phyloP scores from a whole-genome alignment of 2,329 filamentous ascomycete species.

The Aphanoascus verrucosus region DNA sequence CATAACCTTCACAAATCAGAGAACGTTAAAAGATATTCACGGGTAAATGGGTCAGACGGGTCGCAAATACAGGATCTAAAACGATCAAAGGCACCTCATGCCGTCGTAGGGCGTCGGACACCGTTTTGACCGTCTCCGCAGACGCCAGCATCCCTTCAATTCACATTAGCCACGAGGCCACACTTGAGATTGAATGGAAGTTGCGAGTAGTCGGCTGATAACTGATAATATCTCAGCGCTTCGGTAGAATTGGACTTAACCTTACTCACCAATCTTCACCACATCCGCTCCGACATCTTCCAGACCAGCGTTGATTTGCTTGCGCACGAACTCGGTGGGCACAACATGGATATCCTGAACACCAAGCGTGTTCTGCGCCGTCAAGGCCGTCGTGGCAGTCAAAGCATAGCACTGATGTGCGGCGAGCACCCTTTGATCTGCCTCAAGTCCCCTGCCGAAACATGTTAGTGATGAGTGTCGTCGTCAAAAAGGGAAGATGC shows the following conservation, averaged over 20 bases:
- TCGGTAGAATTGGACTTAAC: too few relatives aligned
- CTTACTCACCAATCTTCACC: slow-evolving; percentile 67
- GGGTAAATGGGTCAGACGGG: background rate
- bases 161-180: slow-evolving; percentile 5
- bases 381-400: slow-evolving; percentile 88
- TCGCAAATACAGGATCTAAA: slow-evolving; percentile 58
- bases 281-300: slow-evolving; percentile 81
- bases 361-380: slow-evolving; percentile 86
- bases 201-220: too few relatives aligned
- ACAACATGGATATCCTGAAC: slow-evolving; percentile 71
- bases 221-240: too few relatives aligned
- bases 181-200: background rate
- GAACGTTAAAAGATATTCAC: slow-evolving; percentile 1
- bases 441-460: slow-evolving; percentile 66
- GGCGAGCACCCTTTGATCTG: slow-evolving; percentile 87
- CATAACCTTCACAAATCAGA: slow-evolving; percentile 59
- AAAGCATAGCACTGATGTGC: slow-evolving; percentile 91
- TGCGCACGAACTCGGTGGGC: slow-evolving; percentile 65
- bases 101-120: slow-evolving; percentile 52
- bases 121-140: slow-evolving; percentile 55
- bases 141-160: slow-evolving; percentile 68
- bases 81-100: slow-evolving; percentile 52
- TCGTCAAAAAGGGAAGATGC: background rate
- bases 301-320: slow-evolving; percentile 76
- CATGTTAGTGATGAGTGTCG: slow-evolving; percentile 11